These are phyloP conservation scores for Geranomyces variabilis DNA, from an alignment of 192 early-diverging fungal species.

Conservation along the genomic window DNA sequence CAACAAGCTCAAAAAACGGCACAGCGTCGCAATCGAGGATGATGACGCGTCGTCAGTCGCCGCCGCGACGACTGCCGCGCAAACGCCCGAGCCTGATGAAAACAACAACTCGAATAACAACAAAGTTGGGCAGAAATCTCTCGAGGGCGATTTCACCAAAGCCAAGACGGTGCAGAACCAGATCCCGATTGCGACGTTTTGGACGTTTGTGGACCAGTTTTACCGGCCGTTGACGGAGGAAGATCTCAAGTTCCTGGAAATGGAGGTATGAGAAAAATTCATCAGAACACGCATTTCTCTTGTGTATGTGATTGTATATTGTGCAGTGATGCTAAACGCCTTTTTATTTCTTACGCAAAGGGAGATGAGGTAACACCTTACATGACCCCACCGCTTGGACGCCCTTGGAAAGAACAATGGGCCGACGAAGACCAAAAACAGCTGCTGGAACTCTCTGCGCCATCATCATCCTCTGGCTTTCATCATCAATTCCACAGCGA, in stretches of 20 bases:
- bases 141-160: slow-evolving; percentile 52
- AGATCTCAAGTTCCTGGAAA: slow-evolving; percentile 73
- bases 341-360: slow-evolving; percentile 15
- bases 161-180: slow-evolving; percentile 64
- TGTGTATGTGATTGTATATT: neutral
- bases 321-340: too few species aligned
- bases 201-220: slow-evolving; percentile 81
- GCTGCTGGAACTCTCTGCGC: neutral
- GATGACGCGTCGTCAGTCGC: neutral
- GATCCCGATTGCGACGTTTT: slow-evolving; percentile 84
- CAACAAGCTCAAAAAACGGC: slow-evolving; percentile 35
- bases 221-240: slow-evolving; percentile 79
- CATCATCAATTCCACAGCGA: neutral
- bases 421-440: slow-evolving; percentile 53
- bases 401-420: slow-evolving; percentile 69
- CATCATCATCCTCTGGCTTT: neutral
- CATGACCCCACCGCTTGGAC: slow-evolving; percentile 80
- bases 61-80: neutral
- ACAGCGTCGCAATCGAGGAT: slow-evolving; percentile 11
- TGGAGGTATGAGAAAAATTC: slow-evolving; percentile 43
- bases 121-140: neutral
- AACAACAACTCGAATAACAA: too few species aligned
- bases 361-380: slow-evolving; percentile 71
- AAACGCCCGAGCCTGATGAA: slow-evolving; percentile 32
- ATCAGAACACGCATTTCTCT: neutral